Base-by-base conservation (phyloP, 768 basidiomycete species). In the Serpula lacrymans region DNA sequence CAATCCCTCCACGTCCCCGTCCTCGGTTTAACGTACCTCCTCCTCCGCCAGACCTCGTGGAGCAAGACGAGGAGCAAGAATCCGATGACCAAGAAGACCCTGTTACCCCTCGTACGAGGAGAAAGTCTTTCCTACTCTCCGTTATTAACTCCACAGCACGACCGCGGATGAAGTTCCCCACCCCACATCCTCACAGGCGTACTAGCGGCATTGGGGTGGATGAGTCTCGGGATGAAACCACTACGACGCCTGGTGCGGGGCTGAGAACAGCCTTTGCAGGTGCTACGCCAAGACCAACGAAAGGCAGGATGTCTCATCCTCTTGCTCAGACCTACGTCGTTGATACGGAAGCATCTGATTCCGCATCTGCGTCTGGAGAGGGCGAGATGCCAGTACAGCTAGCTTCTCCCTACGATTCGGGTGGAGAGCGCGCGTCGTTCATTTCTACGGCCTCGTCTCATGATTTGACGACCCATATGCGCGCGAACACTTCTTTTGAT, bases 401-500 rank as follows among this genome's bases (percentile, higher is more conserved):
- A 2, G 60, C 58, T 1, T 64, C 61, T 2, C 61, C 74, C 7
- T 74, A 74, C 40, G 80, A 81, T 43, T 65, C 70, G 11, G 67
- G 62, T 3, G 62, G 60, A 8, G 83, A 82, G 45, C 70, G 75
- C 28, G 77, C 71, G 1, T 91, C 89, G 1, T 80, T 85, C 59
- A 69, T 88, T 34, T 91, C 89, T 3, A 89, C 85, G 1, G 78
- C 86, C 1, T 91, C 89, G 1, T 92, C 92, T 17, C 87, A 94
- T 48, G 91, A 95, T 57, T 69, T 95, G 29, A 89, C 88, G 2
- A 80, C 82, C 5, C 82, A 88, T 55, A 62, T 68, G 35, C 78
- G 88, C 7, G 84, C 79, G 41, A 94, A 95, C 54, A 88, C 88
- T 10, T 92, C 89, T 6, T 90, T 93, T 46, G 92, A 93, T 53